Base-by-base conservation (phyloP, 2,329 filamentous ascomycete species). In the Aquanectria penicillioides region DNA sequence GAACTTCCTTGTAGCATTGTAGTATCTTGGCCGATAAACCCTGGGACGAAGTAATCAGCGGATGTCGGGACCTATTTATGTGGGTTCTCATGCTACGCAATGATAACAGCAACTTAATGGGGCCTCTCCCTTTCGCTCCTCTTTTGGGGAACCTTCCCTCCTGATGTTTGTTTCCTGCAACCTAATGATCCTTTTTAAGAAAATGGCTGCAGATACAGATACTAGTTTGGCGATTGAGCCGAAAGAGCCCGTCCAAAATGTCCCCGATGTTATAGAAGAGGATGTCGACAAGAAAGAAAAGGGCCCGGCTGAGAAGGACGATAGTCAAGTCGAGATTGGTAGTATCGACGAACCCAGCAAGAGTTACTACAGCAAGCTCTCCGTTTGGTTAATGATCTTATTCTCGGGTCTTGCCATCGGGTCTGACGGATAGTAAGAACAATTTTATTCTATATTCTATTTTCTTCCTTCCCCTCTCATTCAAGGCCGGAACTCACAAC, bases 351-450 rank as follows among this genome's bases (percentile, higher is more conserved):
- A 58, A 12, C 43, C 48, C 13, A 40, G 12, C 10, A 74, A 74
- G 57, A 62, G 41, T 5, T 73, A 73, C 47, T 80, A 77, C 67
- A 78, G 73, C 66, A 78, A 74, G 40, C 56, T 73, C 15, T 80
- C 78, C 2, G 75, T 77, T 2, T 80, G 77, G 68, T 61, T 79
- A 28, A 78, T 80, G 74, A 73, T 81, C 11, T 62, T 81, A 1
- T 80, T 81, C 58, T 78, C 78, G 1, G 79, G 78, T 6, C 72
- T 81, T 4, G 79, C 79, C 3, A 77, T 81, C 17, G 78, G 77
- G 2, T 80, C 76, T n/a, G 78, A 80, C 62, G 78, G 78, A 62
- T 80, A 75, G 73, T 76, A 70, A 65, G 72, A 41, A 11, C 11
- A 13, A 17, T 10, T 58, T 29, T 44, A 49, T 43, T 25, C 9